These are phyloP conservation scores for Phytopythium kandeliae DNA, from an alignment of 352 stramenopile genomes.

Conservation along the genomic window DNA sequence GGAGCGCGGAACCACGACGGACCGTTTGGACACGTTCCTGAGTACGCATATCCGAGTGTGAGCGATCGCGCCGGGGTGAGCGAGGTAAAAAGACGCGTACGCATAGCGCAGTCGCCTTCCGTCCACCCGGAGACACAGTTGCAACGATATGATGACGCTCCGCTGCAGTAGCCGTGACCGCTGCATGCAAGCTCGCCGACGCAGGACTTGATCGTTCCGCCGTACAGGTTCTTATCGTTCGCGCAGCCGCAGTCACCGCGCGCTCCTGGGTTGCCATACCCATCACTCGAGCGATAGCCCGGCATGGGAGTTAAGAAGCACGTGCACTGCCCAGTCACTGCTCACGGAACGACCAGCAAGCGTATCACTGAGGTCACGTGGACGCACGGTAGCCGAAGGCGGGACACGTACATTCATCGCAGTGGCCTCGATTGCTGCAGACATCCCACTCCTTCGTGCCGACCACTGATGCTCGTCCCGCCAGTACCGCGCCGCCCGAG, in stretches of 20 bases:
- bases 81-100: slow-evolving; percentile 14
- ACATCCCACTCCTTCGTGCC: slow-evolving; percentile 87
- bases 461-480: slow-evolving; percentile 35
- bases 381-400: not conserved
- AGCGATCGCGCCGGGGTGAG: not conserved
- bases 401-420: slow-evolving; percentile 40
- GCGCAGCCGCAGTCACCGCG: slow-evolving; percentile 91
- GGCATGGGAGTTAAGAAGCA: slow-evolving; percentile 70
- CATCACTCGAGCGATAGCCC: slow-evolving; percentile 76
- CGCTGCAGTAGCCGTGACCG: slow-evolving; percentile 61
- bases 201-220: slow-evolving; percentile 49
- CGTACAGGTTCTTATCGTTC: slow-evolving; percentile 75
- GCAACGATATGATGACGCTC: slow-evolving; percentile 48
- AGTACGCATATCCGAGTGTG: not conserved
- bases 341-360: not conserved
- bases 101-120: slow-evolving; percentile 51
- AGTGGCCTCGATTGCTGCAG: slow-evolving; percentile 88
- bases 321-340: slow-evolving; percentile 39
- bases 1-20: slow-evolving; percentile 57
- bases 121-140: slow-evolving; percentile 58
- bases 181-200: slow-evolving; percentile 67
- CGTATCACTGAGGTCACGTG: not conserved
- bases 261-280: slow-evolving; percentile 79
- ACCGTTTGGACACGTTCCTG: slow-evolving; percentile 55
- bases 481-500: slow-evolving; percentile 34